Conservation (phyloP, 169 alveolate genomes). For the Babesia ovis region DNA sequence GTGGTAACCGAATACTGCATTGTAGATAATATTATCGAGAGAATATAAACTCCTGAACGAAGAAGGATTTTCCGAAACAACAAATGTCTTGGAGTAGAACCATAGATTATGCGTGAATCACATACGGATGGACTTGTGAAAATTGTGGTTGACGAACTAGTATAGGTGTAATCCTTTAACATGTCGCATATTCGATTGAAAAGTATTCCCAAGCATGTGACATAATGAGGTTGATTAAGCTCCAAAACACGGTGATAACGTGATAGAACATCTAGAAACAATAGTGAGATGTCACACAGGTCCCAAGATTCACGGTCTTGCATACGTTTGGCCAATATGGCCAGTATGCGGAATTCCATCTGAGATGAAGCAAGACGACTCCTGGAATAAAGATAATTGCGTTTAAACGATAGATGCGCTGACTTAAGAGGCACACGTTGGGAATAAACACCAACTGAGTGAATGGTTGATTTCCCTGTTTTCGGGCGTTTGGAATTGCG, state of each 20-base stretch:
- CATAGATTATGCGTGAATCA: background rate
- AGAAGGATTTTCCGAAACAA: background rate
- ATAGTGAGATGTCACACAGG: background rate
- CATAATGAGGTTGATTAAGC: background rate
- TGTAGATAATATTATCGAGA: background rate
- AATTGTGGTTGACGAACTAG: background rate
- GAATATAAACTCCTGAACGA: background rate
- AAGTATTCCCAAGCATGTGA: background rate
- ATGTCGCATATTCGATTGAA: background rate
- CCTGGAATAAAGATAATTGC: background rate
- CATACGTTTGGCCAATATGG: background rate
- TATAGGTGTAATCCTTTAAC: background rate
- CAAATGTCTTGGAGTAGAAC: background rate
- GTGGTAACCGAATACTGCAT: background rate
- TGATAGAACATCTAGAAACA: slow-evolving; percentile 24
- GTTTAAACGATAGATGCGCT: background rate
- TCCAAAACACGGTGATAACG: slow-evolving; percentile 19
- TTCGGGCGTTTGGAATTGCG: too few species aligned
- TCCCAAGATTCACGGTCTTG: background rate
- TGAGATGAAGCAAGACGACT: background rate
- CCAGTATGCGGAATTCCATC: background rate
- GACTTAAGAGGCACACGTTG: too few species aligned
- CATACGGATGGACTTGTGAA: background rate
- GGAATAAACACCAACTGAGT: too few species aligned
- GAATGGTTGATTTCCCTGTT: too few species aligned